These are phyloP conservation scores for Backusella tarrabulga DNA, from an alignment of 192 early-diverging fungal genomes.

Conservation along the genomic window DNA sequence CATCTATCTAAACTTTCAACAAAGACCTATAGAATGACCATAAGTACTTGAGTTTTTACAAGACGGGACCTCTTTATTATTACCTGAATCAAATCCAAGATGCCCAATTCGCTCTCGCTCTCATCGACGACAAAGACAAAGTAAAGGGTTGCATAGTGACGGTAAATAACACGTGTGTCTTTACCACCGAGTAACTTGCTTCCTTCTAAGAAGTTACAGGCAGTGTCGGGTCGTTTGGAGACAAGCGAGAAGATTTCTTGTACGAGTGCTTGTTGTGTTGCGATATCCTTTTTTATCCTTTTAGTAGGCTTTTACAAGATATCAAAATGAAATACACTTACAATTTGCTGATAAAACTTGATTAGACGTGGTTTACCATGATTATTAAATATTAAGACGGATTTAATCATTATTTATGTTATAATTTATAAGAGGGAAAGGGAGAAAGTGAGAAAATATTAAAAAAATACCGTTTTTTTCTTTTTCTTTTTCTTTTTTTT, in stretches of 20 bases:
- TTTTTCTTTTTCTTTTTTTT: not conserved
- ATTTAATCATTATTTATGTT: conserved; percentile 75
- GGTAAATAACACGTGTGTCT: conserved; percentile 91
- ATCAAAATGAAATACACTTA: conserved; percentile 30
- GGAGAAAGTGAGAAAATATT: not conserved
- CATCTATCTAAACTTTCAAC: conserved; percentile 91
- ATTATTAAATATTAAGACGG: conserved; percentile 99
- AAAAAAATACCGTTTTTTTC: not conserved
- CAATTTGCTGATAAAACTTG: conserved; percentile 92
- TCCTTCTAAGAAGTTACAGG: conserved; percentile 92
- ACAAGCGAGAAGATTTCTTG: conserved; percentile 88
- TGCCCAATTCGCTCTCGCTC: conserved; percentile 95
- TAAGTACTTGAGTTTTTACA: not conserved
- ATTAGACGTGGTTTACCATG: conserved; percentile 92
- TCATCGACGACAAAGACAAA: conserved; percentile 98
- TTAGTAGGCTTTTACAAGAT: not conserved
- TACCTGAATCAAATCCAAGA: conserved; percentile 94
- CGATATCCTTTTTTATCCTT: conserved; percentile 59
- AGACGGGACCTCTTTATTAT: not conserved
- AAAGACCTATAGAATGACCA: conserved; percentile 64
- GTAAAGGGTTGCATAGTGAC: conserved; percentile 96
- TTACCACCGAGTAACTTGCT: conserved; percentile 76
- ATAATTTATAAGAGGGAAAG: not conserved
- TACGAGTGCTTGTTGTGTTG: conserved; percentile 80
- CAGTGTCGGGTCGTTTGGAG: conserved; percentile 79